Percentiles rank a stretch among this genome's conserved stretches.
Conservation (phyloP, 768 basidiomycete genomes). For the Boletus pseudopeckii region DNA sequence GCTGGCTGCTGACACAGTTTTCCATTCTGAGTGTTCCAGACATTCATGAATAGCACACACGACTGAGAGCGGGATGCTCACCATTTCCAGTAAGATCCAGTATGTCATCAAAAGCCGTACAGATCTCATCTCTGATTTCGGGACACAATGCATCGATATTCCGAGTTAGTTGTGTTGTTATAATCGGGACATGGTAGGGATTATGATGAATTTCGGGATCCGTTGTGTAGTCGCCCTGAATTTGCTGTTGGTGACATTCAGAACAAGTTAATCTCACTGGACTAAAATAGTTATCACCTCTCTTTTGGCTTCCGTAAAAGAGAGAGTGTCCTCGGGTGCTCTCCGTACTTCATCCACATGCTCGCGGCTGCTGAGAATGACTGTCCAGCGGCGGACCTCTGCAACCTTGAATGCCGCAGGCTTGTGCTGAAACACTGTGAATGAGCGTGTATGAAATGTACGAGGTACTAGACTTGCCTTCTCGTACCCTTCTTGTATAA, state of each 20-base stretch:
- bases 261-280: not conserved
- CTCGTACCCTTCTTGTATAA: conserved; percentile 33
- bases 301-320: conserved; percentile 22
- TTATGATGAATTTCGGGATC: conserved; percentile 29
- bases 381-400: conserved; percentile 1
- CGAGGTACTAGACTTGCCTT: conserved; percentile 19
- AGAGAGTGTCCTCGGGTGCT: conserved; percentile 38
- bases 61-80: not conserved
- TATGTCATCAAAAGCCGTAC: conserved; percentile 35
- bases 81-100: not conserved
- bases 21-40: conserved; percentile 38
- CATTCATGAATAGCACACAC: not conserved
- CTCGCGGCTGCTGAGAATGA: conserved; percentile 18
- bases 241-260: conserved; percentile 21
- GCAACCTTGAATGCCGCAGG: conserved; percentile 30
- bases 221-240: conserved; percentile 37
- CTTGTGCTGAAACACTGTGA: conserved; percentile 21
- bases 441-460: not conserved
- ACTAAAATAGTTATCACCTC: not conserved
- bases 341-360: conserved; percentile 40
- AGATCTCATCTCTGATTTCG: conserved; percentile 43
- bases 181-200: conserved; percentile 19
- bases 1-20: conserved; percentile 24
- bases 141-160: conserved; percentile 38
- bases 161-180: conserved; percentile 29